Percentiles rank a stretch among this genome's conserved stretches.
Evolutionary conservation across 2,329 filamentous ascomycete species (phyloP).

Genomic region (Cordyceps javanica): DNA sequence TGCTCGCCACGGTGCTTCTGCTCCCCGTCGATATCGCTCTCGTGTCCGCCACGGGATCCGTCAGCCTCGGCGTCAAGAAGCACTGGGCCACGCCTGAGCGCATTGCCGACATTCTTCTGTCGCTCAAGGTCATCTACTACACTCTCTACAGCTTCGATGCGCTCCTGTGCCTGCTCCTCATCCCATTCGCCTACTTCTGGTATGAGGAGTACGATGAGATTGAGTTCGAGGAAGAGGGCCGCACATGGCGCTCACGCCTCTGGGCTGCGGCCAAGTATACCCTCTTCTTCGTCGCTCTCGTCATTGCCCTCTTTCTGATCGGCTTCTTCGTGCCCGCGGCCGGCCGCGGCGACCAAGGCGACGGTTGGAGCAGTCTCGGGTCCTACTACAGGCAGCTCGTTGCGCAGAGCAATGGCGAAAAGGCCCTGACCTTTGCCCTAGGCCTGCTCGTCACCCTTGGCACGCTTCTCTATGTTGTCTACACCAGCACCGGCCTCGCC

Average conservation of each 20-base stretch:
- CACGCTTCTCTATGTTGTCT: constrained; percentile 77
- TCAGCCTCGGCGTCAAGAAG: constrained; percentile 75
- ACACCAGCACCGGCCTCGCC: constrained; percentile 83
- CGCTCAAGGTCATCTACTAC: constrained; percentile 87
- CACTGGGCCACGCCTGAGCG: constrained; percentile 86
- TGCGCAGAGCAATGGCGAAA: constrained; percentile 76
- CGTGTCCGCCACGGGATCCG: constrained; percentile 78
- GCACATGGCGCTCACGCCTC: constrained; percentile 64
- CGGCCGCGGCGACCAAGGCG: constrained; percentile 55
- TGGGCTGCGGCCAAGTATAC: constrained; percentile 91
- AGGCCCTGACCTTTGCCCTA: constrained; percentile 82
- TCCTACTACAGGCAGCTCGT: constrained; percentile 89
- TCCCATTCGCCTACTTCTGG: constrained; percentile 97
- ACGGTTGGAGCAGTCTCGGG: constrained; percentile 66
- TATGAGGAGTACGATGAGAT: constrained; percentile 96
- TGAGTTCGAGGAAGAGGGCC: constrained; percentile 73
- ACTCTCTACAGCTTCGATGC: constrained; percentile 87
- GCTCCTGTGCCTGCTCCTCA: constrained; percentile 77
- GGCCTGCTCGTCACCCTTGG: constrained; percentile 86
- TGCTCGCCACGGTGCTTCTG: constrained; percentile 87
- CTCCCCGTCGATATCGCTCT: constrained; percentile 94
- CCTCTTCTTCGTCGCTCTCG: constrained; percentile 70
- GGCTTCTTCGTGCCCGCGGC: constrained; percentile 90
- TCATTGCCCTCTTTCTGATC: constrained; percentile 78
- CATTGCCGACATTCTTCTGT: constrained; percentile 70